Evolutionary conservation across 352 stramenopile genomes (phyloP), one percentile per base, ranked within the genome.

Genomic region (Pythium rhizo-oryzae): DNA sequence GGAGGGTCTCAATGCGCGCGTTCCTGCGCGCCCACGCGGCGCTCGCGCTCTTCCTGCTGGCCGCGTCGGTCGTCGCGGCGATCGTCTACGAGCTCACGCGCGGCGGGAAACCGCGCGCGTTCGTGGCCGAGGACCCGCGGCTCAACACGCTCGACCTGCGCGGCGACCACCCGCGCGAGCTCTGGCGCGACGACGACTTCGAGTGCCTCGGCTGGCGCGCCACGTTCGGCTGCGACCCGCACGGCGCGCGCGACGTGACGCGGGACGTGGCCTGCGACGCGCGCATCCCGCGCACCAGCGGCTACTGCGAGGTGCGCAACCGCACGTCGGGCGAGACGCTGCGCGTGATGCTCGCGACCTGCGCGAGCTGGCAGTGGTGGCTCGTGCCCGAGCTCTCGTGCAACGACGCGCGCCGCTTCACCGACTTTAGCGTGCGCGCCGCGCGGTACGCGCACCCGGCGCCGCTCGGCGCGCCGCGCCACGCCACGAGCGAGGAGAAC

Each of bases 291-390:
- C 74, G 77, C 62, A 74, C 74, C 16, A 84, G 71, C 53, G 86
- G 86, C 60, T 93, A 81, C 67, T 94, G 87, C 59, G 83, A 92
- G 61, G 72, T 94, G 56, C 75, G 80, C 51, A 91, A 93, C 64
- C 73, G 70, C 21, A 82, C 80, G 46, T 90, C 80, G 0, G 83
- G 85, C n/a, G 59, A 81, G 43, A 62, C 72, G 1, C 57, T 85
- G 12, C 83, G 72, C 51, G 76, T 93, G 46, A 92, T 94, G 86
- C 65, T 89, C 55, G 57, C 78, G 19, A 93, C 82, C n/a, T 92
- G 84, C 73, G 84, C 87, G 67, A 85, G 77, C 46, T 92, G 80
- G 82, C 80, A 78, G 21, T 85, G 79, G 75, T 79, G 76, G 67
- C 61, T 89, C 23, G 78, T 90, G 33, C 33, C 49, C 39, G 69